Evolutionary conservation across 2,329 filamentous ascomycete species (phyloP).

Genomic region (Penicillium hordei): DNA sequence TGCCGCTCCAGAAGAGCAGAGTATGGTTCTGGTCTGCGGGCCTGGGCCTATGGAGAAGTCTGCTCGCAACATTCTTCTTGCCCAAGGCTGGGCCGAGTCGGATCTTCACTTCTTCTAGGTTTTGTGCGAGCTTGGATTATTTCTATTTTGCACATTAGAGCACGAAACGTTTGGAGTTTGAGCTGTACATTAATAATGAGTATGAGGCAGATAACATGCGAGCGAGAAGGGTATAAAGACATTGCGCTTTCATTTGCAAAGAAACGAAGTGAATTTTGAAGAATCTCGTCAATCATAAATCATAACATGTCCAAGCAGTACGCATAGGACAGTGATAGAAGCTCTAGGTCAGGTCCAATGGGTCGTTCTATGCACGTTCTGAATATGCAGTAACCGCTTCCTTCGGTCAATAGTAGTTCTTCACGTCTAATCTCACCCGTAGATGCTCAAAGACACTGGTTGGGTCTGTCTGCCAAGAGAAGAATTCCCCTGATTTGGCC

Average conservation of each 20-base stretch:
- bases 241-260: not conserved
- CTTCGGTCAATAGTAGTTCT: constrained; percentile 57
- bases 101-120: constrained; percentile 73
- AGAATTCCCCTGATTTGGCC: constrained; percentile 25
- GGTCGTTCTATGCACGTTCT: not conserved
- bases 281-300: constrained; percentile 10
- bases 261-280: not conserved
- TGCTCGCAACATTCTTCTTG: constrained; percentile 56
- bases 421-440: constrained; percentile 69
- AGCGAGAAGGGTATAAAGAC: not conserved
- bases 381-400: not conserved
- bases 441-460: constrained; percentile 67
- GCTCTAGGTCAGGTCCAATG: no score
- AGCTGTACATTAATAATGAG: not conserved
- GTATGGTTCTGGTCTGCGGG: constrained; percentile 75
- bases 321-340: not conserved
- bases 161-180: not conserved
- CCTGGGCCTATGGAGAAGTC: constrained; percentile 72
- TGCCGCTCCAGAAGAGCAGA: constrained; percentile 48
- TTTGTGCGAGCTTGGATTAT: not conserved
- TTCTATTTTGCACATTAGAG: not conserved
- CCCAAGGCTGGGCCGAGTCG: constrained; percentile 69
- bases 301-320: not conserved
- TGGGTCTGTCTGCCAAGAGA: constrained; percentile 39
- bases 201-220: not conserved